phyloP scores from a whole-genome alignment of 1,284 basidiomycete genomes.

The Puccinia novopanici region DNA sequence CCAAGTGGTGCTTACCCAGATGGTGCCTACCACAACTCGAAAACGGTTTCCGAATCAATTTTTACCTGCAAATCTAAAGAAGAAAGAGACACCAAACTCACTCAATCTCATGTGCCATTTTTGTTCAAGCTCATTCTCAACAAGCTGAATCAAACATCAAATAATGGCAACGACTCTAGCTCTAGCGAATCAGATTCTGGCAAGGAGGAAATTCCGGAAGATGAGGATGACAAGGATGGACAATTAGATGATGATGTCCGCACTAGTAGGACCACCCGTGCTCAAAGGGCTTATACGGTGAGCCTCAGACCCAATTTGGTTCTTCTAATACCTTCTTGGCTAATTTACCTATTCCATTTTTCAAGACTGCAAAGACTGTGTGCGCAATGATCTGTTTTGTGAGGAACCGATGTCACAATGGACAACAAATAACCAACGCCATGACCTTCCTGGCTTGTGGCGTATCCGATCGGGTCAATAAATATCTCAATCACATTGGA shows the following conservation, averaged over 20 bases:
- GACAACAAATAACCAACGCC: background rate
- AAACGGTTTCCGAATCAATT: background rate
- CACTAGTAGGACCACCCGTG: too few species aligned
- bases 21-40: background rate
- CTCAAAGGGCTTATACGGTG: too few species aligned
- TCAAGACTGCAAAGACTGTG: background rate
- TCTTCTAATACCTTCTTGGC: too few species aligned
- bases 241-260: too few species aligned
- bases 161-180: too few species aligned
- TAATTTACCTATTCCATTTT: background rate
- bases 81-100: background rate
- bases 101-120: background rate
- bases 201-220: too few species aligned
- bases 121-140: background rate
- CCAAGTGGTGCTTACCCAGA: background rate
- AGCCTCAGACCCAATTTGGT: too few species aligned
- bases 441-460: background rate
- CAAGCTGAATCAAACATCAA: background rate
- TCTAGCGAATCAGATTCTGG: too few species aligned
- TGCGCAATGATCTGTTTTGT: background rate
- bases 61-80: background rate
- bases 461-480: background rate
- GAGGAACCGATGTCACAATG: background rate
- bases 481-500: background rate
- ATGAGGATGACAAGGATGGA: too few species aligned